A percentile compares a stretch with the other conserved stretches of the same genome.
These are phyloP conservation scores for Ophiostoma sp. DNA, from an alignment of 2,329 filamentous ascomycete species.

Conservation along the genomic window DNA sequence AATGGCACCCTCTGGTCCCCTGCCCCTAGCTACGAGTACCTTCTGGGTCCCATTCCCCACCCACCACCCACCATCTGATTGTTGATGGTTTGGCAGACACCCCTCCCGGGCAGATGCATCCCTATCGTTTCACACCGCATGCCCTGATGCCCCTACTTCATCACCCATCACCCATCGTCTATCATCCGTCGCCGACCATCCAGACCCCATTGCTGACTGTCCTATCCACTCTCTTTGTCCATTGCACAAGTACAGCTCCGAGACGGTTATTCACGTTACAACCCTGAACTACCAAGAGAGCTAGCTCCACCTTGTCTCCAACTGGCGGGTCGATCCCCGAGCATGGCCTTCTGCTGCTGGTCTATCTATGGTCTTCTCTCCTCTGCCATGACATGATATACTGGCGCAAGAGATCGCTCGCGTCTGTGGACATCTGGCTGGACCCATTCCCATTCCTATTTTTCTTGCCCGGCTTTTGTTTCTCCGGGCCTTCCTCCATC, in stretches of 20 bases:
- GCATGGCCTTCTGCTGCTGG: neutral
- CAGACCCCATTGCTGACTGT: too few relatives aligned
- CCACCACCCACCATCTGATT: neutral
- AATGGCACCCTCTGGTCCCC: neutral
- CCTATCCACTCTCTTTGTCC: too few relatives aligned
- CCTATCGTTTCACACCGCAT: slow-evolving; percentile 1
- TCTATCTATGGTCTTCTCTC: neutral
- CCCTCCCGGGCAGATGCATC: neutral
- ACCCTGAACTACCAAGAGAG: neutral
- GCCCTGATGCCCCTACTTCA: neutral
- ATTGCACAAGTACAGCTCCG: too few relatives aligned
- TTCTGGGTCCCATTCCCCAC: neutral
- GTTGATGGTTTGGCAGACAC: slow-evolving; percentile 2
- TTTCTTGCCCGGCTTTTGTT: neutral
- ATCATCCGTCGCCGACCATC: too few relatives aligned
- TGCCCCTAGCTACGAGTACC: neutral
- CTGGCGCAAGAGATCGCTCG: neutral
- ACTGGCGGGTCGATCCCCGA: neutral
- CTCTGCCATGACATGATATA: neutral
- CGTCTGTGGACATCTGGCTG: neutral
- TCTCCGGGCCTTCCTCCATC: neutral
- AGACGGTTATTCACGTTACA: neutral
- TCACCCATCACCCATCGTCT: neutral
- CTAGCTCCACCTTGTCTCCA: neutral
- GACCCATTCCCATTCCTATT: neutral